Evolutionary conservation across 768 basidiomycete species (phyloP).

Genomic region (Cystobasidium onofrii): DNA sequence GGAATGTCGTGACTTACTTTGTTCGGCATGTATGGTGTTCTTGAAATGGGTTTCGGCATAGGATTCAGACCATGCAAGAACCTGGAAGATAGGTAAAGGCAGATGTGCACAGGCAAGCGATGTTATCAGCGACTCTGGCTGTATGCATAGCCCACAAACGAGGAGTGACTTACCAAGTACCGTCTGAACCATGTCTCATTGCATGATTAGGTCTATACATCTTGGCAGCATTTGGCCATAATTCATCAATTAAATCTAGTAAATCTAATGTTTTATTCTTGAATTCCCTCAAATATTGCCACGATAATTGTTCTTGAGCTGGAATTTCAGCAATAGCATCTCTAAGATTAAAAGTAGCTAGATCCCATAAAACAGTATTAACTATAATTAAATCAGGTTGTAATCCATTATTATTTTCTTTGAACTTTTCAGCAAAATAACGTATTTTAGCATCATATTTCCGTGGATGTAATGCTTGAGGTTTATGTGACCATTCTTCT

Average conservation of each 20-base stretch:
- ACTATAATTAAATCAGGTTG: neutral
- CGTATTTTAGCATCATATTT: conserved; percentile 2
- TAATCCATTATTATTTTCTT: neutral
- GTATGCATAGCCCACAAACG: neutral
- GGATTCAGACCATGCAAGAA: neutral
- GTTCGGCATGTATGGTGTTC: neutral
- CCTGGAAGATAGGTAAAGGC: neutral
- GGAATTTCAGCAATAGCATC: neutral
- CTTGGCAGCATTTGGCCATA: conserved; percentile 10
- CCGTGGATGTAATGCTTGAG: neutral
- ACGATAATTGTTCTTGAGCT: conserved; percentile 3
- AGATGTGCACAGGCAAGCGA: neutral
- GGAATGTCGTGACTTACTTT: neutral
- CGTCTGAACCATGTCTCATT: neutral
- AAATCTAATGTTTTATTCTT: neutral
- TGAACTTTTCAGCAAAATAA: neutral
- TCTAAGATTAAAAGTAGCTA: conserved; percentile 5
- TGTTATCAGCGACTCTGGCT: too few species aligned
- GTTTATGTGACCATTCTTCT: neutral
- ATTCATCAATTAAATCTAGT: neutral
- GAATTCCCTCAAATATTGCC: neutral
- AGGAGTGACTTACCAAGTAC: neutral
- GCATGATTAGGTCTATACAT: conserved; percentile 18
- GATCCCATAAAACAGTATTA: conserved; percentile 13
- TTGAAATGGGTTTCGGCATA: neutral